Percentiles rank a stretch among this genome's conserved stretches.
Evolutionary conservation across 805 yeast genomes (phyloP).

Genomic region (Myxozyma sirexii): DNA sequence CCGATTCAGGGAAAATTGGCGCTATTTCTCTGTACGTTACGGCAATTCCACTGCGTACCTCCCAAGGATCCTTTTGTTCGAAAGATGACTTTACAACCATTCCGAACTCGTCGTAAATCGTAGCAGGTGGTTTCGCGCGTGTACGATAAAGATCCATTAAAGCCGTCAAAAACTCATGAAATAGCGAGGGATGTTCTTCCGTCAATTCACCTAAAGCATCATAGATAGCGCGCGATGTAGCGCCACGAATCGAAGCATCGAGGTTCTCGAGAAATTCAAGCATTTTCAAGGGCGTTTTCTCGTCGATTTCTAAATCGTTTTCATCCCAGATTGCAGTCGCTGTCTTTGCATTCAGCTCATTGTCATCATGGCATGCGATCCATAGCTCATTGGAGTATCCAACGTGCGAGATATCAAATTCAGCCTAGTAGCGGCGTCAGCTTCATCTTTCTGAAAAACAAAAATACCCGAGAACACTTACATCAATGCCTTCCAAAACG

Average conservation of each 20-base stretch:
- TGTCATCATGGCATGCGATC: constrained; percentile 77
- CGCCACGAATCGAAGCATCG: constrained; percentile 70
- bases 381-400: constrained; percentile 69
- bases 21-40: constrained; percentile 62
- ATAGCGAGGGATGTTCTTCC: constrained; percentile 35
- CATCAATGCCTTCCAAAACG: constrained; percentile 60
- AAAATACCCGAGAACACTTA: constrained; percentile 7
- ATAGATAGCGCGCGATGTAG: constrained; percentile 71
- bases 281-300: constrained; percentile 47
- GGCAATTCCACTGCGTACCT: constrained; percentile 80
- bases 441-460: too few relatives aligned
- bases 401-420: constrained; percentile 54
- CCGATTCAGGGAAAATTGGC: constrained; percentile 45
- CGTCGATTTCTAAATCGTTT: constrained; percentile 56
- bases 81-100: constrained; percentile 64
- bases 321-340: constrained; percentile 89
- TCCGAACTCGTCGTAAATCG: constrained; percentile 78
- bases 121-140: constrained; percentile 73
- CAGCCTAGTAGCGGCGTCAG: constrained; percentile 52
- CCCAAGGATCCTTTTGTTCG: constrained; percentile 78
- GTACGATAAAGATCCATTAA: constrained; percentile 60
- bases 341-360: constrained; percentile 58
- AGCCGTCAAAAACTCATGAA: constrained; percentile 46
- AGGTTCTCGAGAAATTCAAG: constrained; percentile 53
- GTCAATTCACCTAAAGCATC: constrained; percentile 52